Evolutionary conservation across 371 early-diverging fungal species (phyloP).

Genomic region (Mucor saturninus): DNA sequence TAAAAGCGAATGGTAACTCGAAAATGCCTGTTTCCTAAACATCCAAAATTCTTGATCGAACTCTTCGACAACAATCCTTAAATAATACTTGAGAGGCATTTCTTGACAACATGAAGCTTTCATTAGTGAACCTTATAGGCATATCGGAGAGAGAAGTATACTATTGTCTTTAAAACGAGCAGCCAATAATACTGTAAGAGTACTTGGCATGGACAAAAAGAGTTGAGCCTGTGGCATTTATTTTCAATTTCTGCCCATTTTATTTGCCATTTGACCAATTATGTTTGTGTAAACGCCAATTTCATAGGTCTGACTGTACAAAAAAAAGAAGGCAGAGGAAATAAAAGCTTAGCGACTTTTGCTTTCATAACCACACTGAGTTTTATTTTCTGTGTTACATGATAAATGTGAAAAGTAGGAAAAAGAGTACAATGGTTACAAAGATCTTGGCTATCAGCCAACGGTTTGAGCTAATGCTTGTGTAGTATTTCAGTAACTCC

Average conservation of each 20-base stretch:
- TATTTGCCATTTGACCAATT: too few relatives aligned
- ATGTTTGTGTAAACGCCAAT: too few relatives aligned
- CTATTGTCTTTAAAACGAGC: slow-evolving; percentile 23
- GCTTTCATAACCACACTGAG: not conserved
- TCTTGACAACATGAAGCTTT: slow-evolving; percentile 12
- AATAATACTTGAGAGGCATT: slow-evolving; percentile 19
- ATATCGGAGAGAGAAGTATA: slow-evolving; percentile 21
- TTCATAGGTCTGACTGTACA: too few relatives aligned
- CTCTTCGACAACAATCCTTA: slow-evolving; percentile 22
- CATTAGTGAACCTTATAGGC: slow-evolving; percentile 16
- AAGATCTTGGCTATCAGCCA: slow-evolving; percentile 97
- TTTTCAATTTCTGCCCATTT: too few relatives aligned
- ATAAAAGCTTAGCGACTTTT: not conserved
- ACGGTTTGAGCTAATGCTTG: slow-evolving; percentile 89
- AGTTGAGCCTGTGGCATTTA: too few relatives aligned
- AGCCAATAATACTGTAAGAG: slow-evolving; percentile 16
- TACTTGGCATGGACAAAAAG: not conserved
- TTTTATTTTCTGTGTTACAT: slow-evolving; percentile 29
- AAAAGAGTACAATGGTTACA: slow-evolving; percentile 75
- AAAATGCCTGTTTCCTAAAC: slow-evolving; percentile 23
- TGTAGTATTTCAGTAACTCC: slow-evolving; percentile 89
- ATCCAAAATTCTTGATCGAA: slow-evolving; percentile 18
- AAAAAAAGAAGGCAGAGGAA: too few relatives aligned
- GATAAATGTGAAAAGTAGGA: slow-evolving; percentile 50
- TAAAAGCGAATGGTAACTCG: slow-evolving; percentile 18